Conservation (phyloP, 2,329 filamentous ascomycete species). For the Trichoderma endophyticum region DNA sequence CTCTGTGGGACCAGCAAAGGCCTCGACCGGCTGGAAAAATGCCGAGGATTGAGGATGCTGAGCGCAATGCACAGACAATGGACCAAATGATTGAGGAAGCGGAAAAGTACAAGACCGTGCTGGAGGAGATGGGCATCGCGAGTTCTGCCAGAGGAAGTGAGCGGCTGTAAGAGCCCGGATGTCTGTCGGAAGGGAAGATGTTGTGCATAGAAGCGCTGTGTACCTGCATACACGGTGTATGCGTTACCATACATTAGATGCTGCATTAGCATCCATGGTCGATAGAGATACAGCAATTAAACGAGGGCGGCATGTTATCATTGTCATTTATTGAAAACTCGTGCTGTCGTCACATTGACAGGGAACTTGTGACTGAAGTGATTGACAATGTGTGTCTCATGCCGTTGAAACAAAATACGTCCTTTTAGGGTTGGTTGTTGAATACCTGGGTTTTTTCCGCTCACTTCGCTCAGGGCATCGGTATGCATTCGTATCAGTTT, state of each 20-base stretch:
- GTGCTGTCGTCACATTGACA: background rate
- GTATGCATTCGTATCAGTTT: background rate
- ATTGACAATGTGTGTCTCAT: background rate
- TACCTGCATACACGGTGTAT: background rate
- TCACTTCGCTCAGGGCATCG: background rate
- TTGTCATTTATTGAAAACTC: background rate
- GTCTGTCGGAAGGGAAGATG: background rate
- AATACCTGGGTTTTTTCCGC: background rate
- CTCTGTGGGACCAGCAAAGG: conserved; percentile 56
- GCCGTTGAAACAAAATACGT: background rate
- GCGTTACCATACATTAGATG: background rate
- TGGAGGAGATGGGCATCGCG: conserved; percentile 42
- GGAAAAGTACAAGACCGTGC: conserved; percentile 54
- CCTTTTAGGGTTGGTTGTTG: background rate
- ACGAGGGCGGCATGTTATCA: background rate
- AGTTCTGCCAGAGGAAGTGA: conserved; percentile 8
- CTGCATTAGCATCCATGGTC: background rate
- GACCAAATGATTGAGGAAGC: conserved; percentile 82
- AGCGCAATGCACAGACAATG: conserved; percentile 62
- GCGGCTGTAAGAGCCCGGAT: background rate
- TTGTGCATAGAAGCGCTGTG: background rate
- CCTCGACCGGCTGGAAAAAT: conserved; percentile 57
- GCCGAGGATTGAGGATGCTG: conserved; percentile 67
- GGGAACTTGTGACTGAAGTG: background rate
- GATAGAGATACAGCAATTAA: background rate